phyloP scores from a whole-genome alignment of 345 rosid species.

The Sonneratia caseolaris region DNA sequence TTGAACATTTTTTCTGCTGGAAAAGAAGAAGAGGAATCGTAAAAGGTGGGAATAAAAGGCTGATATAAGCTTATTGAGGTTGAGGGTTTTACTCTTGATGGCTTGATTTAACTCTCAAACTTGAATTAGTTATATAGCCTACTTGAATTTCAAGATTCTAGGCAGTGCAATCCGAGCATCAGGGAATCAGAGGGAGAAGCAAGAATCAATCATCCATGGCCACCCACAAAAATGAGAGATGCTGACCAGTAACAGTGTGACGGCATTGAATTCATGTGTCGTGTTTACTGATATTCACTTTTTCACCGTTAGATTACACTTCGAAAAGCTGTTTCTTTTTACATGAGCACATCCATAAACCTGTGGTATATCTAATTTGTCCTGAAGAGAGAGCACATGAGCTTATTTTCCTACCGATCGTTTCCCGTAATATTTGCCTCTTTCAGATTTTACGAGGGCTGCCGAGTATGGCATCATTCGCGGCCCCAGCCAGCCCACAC shows the following conservation, averaged over 20 bases:
- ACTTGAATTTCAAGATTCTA: not conserved
- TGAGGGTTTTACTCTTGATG: no score
- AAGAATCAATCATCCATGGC: no score
- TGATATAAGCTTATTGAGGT: no score
- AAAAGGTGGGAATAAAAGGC: no score
- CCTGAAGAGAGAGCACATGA: not conserved
- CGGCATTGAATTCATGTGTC: not conserved
- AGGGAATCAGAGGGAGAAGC: not conserved
- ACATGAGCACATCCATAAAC: no score
- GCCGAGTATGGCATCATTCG: slow-evolving; percentile 15
- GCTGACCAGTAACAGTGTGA: no score
- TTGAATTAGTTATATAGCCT: no score
- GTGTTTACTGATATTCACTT: not conserved
- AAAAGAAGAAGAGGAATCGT: no score
- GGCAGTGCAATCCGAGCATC: not conserved
- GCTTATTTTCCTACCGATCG: not conserved
- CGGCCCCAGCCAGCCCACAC: not conserved
- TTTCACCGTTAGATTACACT: not conserved
- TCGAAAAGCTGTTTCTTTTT: no score
- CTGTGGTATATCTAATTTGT: not conserved
- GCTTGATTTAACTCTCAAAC: no score
- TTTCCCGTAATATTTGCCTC: not conserved
- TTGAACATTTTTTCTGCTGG: no score
- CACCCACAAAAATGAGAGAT: no score
- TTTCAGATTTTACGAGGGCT: slow-evolving; percentile 13